A percentile compares a stretch with the other conserved stretches of the same genome.
Evolutionary conservation across 2,329 filamentous ascomycete genomes (phyloP).

Genomic region (Aspergillus nomiae): DNA sequence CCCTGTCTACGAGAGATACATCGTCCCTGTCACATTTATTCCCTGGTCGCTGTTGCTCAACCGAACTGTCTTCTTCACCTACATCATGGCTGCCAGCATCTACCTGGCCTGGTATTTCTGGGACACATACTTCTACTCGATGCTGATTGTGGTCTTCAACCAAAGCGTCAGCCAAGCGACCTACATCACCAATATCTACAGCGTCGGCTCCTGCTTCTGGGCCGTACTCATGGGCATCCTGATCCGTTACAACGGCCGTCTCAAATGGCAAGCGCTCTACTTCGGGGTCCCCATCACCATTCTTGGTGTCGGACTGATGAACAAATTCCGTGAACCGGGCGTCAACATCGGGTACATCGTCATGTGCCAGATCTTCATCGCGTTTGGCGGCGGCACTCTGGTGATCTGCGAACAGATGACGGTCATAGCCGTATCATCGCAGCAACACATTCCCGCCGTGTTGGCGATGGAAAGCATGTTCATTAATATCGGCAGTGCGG

Average conservation of each 20-base stretch:
- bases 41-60: constrained; percentile 54
- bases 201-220: constrained; percentile 57
- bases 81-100: constrained; percentile 50
- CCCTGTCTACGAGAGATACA: constrained; percentile 25
- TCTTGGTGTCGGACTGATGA: constrained; percentile 58
- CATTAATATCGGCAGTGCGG: constrained; percentile 37
- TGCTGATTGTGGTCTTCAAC: constrained; percentile 57
- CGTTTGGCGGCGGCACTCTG: constrained; percentile 56
- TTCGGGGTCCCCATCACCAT: constrained; percentile 56
- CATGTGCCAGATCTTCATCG: constrained; percentile 60
- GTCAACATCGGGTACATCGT: constrained; percentile 54
- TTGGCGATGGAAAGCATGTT: constrained; percentile 39
- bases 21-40: constrained; percentile 58
- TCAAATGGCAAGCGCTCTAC: constrained; percentile 53
- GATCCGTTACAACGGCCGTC: constrained; percentile 53
- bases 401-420: constrained; percentile 61
- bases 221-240: constrained; percentile 51
- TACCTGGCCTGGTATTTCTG: constrained; percentile 57
- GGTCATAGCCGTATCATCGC: constrained; percentile 58
- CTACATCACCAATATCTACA: constrained; percentile 55
- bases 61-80: constrained; percentile 56
- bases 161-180: constrained; percentile 46
- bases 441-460: constrained; percentile 55
- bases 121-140: constrained; percentile 58
- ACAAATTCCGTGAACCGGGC: constrained; percentile 56